Evolutionary conservation across 2,329 filamentous ascomycete species (phyloP).

Genomic region (Gnomoniopsis sp.): DNA sequence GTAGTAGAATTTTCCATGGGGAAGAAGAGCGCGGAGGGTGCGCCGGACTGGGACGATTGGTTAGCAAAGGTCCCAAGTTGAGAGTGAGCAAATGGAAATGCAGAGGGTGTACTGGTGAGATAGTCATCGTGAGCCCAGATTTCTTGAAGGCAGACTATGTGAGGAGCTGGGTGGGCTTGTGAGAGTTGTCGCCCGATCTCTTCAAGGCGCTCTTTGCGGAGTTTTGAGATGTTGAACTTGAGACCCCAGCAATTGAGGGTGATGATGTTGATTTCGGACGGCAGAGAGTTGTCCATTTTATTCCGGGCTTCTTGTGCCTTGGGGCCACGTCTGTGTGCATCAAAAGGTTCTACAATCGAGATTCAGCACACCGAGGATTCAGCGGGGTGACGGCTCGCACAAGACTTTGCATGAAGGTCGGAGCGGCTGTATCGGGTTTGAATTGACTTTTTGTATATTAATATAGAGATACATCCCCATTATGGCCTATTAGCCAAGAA

Average conservation of each 20-base stretch:
- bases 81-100: neutral
- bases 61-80: conserved; percentile 48
- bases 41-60: conserved; percentile 73
- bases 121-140: conserved; percentile 90
- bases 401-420: too few species aligned
- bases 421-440: too few species aligned
- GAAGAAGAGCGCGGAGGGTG: conserved; percentile 69
- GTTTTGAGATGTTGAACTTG: conserved; percentile 71
- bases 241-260: conserved; percentile 98
- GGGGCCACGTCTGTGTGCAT: neutral
- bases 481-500: too few species aligned
- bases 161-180: conserved; percentile 61
- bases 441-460: too few species aligned
- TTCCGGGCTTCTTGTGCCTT: neutral
- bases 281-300: conserved; percentile 31
- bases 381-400: too few species aligned
- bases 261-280: conserved; percentile 69
- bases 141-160: conserved; percentile 93
- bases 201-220: conserved; percentile 71
- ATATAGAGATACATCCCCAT: too few species aligned
- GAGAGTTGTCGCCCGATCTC: conserved; percentile 84
- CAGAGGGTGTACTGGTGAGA: conserved; percentile 48
- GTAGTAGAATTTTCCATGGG: conserved; percentile 90
- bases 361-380: too few species aligned
- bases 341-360: too few species aligned